A percentile compares a stretch with the other conserved stretches of the same genome.
Evolutionary conservation across 1,284 basidiomycete species (phyloP).

Genomic region (Singerocomus inundabilis): DNA sequence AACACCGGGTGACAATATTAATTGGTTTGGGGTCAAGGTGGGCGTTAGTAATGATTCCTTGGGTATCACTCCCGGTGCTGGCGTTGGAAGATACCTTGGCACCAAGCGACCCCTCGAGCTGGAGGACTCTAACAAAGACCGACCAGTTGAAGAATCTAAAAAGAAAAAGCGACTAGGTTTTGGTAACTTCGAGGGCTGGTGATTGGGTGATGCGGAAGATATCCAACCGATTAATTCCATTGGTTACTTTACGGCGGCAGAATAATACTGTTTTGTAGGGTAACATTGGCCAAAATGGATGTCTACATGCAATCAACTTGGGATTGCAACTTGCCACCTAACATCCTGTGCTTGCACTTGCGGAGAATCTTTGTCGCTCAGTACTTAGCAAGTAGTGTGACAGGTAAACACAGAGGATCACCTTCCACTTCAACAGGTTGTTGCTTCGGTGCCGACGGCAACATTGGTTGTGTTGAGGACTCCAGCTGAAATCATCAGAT

Average conservation of each 20-base stretch:
- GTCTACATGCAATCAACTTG: slow-evolving; percentile 17
- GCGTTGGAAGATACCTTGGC: slow-evolving; percentile 65
- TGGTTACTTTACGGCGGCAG: slow-evolving; percentile 13
- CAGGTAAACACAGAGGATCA: slow-evolving; percentile 12
- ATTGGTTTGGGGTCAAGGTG: slow-evolving; percentile 83
- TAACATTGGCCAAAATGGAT: slow-evolving; percentile 1
- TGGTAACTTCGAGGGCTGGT: slow-evolving; percentile 78
- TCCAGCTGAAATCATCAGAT: slow-evolving; percentile 18
- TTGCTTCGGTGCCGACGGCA: slow-evolving; percentile 42
- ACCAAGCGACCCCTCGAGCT: slow-evolving; percentile 48
- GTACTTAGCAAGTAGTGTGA: slow-evolving; percentile 4
- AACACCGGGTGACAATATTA: slow-evolving; percentile 60
- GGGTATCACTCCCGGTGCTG: slow-evolving; percentile 32
- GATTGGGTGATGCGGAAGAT: no score
- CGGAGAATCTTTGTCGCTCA: slow-evolving; percentile 9
- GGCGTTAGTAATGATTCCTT: slow-evolving; percentile 42
- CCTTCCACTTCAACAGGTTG: slow-evolving; percentile 39
- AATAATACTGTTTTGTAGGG: slow-evolving; percentile 12
- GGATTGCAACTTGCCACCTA: slow-evolving; percentile 19
- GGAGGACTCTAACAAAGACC: slow-evolving; percentile 8
- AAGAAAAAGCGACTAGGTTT: slow-evolving; percentile 80
- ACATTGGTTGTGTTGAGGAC: slow-evolving; percentile 1
- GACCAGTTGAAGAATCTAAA: slow-evolving; percentile 45
- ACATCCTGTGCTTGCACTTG: slow-evolving; percentile 1
- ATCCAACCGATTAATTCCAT: slow-evolving; percentile 6